Base-by-base conservation (phyloP, 2,329 filamentous ascomycete species). In the Ceratocystis papillata region DNA sequence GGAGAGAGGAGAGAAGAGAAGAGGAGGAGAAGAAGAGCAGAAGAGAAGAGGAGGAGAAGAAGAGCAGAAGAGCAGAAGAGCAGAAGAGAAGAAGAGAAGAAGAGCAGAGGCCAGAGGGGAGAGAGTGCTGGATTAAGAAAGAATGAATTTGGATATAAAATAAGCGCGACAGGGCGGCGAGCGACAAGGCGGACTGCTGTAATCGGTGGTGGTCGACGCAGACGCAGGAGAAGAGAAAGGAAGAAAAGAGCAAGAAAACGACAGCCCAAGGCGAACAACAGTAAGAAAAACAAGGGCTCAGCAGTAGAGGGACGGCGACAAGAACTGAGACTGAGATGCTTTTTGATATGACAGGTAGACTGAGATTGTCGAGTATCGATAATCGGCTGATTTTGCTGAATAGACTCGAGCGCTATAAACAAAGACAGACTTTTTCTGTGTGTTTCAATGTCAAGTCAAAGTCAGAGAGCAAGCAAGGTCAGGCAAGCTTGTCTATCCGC, bases 341-440 rank as follows among this genome's bases (percentile, higher is more conserved):
- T 15, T 41, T 28, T 53, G 3, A 53, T 53, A 53, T 53, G 48
- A 28, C 37, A 53, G 48, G 5, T 25, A 12, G 48, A 12, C 48
- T 22, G 48, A 12, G 48, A 25, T 20, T 37, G 55, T 59, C 25
- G 55, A 30, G 28, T 20, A 59, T 53, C 25, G 15, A 15, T 41
- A 41, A 41, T 41, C 10, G 28, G 25, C 22, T 30, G 53, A 17
- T 10, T 30, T 15, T 59, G 17, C 33, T 28, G 6, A 20, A 59
- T 17, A 59, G 17, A 59, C 55, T 59, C 55, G 55, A n/a, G 28
- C 55, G 55, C 55, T 30, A 59, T 33, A 30, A 30, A 25, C 55
- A 37, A 30, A 37, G 28, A 59, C 28, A 37, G 28, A 37, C 55
- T 5, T 48, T 33, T 62, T 62, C 46, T 30, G 28, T 48, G 28